Conservation (phyloP, 371 early-diverging fungal species). For the Mucor saturninus region DNA sequence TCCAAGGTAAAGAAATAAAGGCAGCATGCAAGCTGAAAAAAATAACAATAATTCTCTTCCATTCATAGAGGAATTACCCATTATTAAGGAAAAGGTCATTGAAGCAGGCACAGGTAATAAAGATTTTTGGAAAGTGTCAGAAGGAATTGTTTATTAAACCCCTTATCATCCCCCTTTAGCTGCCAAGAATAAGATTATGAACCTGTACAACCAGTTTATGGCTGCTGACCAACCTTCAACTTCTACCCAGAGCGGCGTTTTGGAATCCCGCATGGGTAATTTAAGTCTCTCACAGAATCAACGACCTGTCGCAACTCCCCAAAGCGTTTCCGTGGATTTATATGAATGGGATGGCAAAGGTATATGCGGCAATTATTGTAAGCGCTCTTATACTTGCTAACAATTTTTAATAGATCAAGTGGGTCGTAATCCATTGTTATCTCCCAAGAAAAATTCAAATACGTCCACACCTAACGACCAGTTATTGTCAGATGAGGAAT, state of each 20-base stretch:
- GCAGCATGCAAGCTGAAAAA: no score
- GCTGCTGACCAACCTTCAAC: slow-evolving; percentile 13
- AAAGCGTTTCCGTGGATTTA: slow-evolving; percentile 18
- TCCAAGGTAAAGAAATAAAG: slow-evolving; percentile 29
- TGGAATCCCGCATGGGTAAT: slow-evolving; percentile 22
- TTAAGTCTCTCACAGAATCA: slow-evolving; percentile 20
- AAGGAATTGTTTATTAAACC: no score
- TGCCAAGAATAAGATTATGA: slow-evolving; percentile 47
- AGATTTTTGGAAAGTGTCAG: no score
- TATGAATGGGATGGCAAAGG: slow-evolving; percentile 32
- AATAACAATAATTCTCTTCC: not conserved
- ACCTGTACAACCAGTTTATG: slow-evolving; percentile 41
- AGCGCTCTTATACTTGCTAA: not conserved
- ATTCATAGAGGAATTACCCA: slow-evolving; percentile 34
- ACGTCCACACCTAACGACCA: slow-evolving; percentile 35
- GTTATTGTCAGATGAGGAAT: slow-evolving; percentile 37
- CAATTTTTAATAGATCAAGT: not conserved
- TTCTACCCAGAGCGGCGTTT: not conserved
- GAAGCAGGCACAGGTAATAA: slow-evolving; percentile 42
- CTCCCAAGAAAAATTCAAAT: slow-evolving; percentile 1
- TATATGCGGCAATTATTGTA: not conserved
- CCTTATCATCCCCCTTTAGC: slow-evolving; percentile 15
- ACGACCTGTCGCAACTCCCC: slow-evolving; percentile 2
- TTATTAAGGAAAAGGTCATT: slow-evolving; percentile 45
- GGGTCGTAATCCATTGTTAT: slow-evolving; percentile 5